A percentile compares a stretch with the other conserved stretches of the same genome.
Evolutionary conservation across 768 basidiomycete species (phyloP).

Genomic region (Panaeolus papilionaceus): DNA sequence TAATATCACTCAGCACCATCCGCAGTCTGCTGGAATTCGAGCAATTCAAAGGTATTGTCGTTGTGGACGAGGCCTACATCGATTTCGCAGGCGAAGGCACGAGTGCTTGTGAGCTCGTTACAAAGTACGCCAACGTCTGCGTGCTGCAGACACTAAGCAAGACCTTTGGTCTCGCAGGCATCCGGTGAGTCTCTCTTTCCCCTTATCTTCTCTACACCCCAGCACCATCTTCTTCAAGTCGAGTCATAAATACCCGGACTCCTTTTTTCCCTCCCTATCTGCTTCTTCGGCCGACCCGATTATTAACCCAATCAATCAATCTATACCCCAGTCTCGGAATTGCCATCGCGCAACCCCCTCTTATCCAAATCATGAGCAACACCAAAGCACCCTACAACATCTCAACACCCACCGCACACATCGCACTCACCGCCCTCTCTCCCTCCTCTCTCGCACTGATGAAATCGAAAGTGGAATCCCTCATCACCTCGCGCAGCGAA

Average conservation of each 20-base stretch:
- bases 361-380: conserved; percentile 91
- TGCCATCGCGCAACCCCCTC: conserved; percentile 85
- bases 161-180: conserved; percentile 94
- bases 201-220: not conserved
- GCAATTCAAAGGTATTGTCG: conserved; percentile 87
- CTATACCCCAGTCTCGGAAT: conserved; percentile 73
- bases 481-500: conserved; percentile 60
- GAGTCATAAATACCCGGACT: not conserved
- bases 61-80: conserved; percentile 98
- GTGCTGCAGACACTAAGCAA: conserved; percentile 99
- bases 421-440: conserved; percentile 82
- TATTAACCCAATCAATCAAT: not conserved
- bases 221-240: not conserved
- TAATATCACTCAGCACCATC: conserved; percentile 75
- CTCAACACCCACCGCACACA: conserved; percentile 84
- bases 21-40: conserved; percentile 76
- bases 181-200: conserved; percentile 64
- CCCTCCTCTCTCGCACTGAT: conserved; percentile 65
- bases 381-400: conserved; percentile 99
- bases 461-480: conserved; percentile 64
- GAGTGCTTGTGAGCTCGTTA: conserved; percentile 74
- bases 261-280: not conserved
- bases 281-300: conserved; percentile 8
- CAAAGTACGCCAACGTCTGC: conserved; percentile 85
- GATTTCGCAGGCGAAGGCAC: conserved; percentile 74